Evolutionary conservation across 2,329 filamentous ascomycete genomes (phyloP), one percentile per base, ranked within the genome.

Genomic region (Coniochaeta hoffmannii): DNA sequence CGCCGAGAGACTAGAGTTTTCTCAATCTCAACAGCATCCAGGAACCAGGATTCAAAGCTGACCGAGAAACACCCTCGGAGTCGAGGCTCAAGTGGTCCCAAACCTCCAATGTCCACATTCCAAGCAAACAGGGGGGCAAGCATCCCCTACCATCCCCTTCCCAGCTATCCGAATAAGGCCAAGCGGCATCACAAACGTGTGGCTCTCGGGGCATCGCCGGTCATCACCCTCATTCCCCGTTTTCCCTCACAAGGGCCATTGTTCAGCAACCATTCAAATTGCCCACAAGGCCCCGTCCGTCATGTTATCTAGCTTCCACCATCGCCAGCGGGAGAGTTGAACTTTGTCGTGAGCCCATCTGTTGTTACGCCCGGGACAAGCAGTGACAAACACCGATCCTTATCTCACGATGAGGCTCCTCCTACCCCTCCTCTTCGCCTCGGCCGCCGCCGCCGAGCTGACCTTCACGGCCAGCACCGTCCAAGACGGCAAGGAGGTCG

Each of bases 401-500:
- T 31, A 14, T 30, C 24, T 50, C 44, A 50, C 44, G 49, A 51
- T 22, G 34, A 53, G 35, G 54, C 28, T 55, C 32, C 46, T 19
- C 17, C 14, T 10, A 19, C 19, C 24, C 34, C 34, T 31, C 34
- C 17, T 31, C 15, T 28, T 44, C 28, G 22, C 56, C 8, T 58
- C 59, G 30, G 41, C 57, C 2, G 57, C 50, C 32, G 55, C 55
- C 14, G 62, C 59, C 3, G 56, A 61, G 36, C 36, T 63, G 34
- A 61, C 53, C 32, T 64, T 61, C 55, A 35, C 53, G 17, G 61
- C 57, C 4, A 61, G 58, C 36, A 53, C 61, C 22, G 46, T 56
- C 19, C 57, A 58, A 28, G 53, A 50, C 11, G 60, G 59, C 15
- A 50, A 54, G 11, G 50, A 57, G 30, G 57, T 61, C 1, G 57